phyloP scores from a whole-genome alignment of 2,329 filamentous ascomycete species.

The Fusarium sp. region DNA sequence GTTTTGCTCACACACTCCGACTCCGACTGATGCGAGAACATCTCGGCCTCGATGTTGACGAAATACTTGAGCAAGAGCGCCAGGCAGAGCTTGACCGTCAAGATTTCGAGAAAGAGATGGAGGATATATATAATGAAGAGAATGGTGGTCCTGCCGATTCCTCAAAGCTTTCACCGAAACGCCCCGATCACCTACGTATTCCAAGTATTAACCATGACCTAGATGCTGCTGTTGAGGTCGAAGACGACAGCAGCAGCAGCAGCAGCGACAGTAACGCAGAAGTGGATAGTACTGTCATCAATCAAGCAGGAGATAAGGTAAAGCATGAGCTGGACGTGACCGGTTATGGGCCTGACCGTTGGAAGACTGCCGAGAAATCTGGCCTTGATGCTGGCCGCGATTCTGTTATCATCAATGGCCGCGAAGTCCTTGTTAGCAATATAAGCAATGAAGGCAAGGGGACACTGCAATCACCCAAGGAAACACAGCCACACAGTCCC shows the following conservation, averaged over 20 bases:
- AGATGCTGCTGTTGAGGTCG: conserved; percentile 51
- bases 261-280: conserved; percentile 1
- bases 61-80: conserved; percentile 82
- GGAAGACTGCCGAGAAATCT: conserved; percentile 71
- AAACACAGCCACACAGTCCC: conserved; percentile 40
- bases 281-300: conserved; percentile 29
- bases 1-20: conserved; percentile 91
- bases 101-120: conserved; percentile 68
- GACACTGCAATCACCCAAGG: conserved; percentile 58
- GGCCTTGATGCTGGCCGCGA: conserved; percentile 74
- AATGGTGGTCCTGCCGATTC: conserved; percentile 40
- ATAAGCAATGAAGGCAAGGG: conserved; percentile 72
- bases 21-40: conserved; percentile 97
- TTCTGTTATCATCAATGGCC: conserved; percentile 72
- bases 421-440: conserved; percentile 76
- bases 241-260: conserved; percentile 27
- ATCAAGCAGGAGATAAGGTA: conserved; percentile 64
- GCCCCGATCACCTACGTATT: conserved; percentile 34
- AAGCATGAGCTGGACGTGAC: conserved; percentile 79
- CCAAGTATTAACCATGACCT: conserved; percentile 78
- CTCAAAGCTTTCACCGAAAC: conserved; percentile 48
- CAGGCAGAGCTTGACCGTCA: conserved; percentile 71
- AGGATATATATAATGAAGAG: conserved; percentile 67
- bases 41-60: conserved; percentile 93
- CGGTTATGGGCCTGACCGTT: conserved; percentile 80